These are phyloP conservation scores for Phytophthora niederhauseri DNA, from an alignment of 352 stramenopile species.

Conservation along the genomic window DNA sequence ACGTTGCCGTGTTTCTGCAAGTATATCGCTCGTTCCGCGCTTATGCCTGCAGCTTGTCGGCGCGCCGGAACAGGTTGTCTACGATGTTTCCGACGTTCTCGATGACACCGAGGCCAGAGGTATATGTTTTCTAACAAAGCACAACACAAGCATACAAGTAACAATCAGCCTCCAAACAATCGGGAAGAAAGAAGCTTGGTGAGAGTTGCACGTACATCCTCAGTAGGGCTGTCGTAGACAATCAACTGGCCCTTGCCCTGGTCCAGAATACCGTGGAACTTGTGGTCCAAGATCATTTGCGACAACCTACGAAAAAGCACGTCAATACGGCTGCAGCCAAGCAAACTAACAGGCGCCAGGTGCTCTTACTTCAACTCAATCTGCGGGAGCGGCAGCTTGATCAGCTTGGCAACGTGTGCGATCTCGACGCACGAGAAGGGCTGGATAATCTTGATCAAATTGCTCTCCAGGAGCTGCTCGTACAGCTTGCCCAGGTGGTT, in stretches of 20 bases:
- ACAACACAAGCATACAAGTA: constrained; percentile 14
- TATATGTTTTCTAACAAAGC: constrained; percentile 85
- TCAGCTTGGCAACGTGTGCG: constrained; percentile 96
- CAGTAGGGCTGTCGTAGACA: constrained; percentile 94
- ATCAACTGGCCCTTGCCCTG: constrained; percentile 99
- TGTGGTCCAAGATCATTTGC: constrained; percentile 99
- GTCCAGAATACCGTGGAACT: constrained; percentile 99
- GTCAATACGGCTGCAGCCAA: background rate
- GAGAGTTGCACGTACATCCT: constrained; percentile 81
- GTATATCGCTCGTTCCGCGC: constrained; percentile 12
- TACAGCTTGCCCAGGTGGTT: constrained; percentile 97
- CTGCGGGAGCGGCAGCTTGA: constrained; percentile 93
- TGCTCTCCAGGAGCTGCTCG: constrained; percentile 98
- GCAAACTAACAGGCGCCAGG: background rate
- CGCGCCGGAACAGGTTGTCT: constrained; percentile 93
- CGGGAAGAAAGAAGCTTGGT: background rate
- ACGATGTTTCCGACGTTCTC: constrained; percentile 97
- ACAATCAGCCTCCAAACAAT: constrained; percentile 4
- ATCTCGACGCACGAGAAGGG: constrained; percentile 98
- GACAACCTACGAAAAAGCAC: constrained; percentile 89
- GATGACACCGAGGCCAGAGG: constrained; percentile 95
- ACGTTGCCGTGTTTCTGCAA: constrained; percentile 21
- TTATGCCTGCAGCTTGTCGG: constrained; percentile 86
- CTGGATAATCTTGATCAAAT: constrained; percentile 99
- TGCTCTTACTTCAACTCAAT: constrained; percentile 83